Evolutionary conservation across 352 stramenopile species (phyloP).

Genomic region (Pythium myriotylum): DNA sequence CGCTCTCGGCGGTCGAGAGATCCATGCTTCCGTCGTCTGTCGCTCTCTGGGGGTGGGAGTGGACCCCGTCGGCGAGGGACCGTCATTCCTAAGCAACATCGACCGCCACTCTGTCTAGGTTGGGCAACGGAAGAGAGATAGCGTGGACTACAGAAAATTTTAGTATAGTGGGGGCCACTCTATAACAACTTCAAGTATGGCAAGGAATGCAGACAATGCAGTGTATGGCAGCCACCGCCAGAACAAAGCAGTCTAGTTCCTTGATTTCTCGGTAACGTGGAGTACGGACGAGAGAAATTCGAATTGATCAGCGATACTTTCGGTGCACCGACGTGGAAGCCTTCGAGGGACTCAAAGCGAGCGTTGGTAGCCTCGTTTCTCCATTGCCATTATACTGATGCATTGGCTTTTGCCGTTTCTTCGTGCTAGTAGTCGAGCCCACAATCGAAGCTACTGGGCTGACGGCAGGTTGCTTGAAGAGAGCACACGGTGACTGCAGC

Average conservation of each 20-base stretch:
- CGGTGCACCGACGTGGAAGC: background rate
- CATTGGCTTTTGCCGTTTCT: conserved; percentile 26
- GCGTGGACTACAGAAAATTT: background rate
- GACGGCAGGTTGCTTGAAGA: conserved; percentile 1
- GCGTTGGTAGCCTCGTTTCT: conserved; percentile 1
- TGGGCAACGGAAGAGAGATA: background rate
- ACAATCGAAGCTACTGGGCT: background rate
- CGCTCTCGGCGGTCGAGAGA: conserved; percentile 62
- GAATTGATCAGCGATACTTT: no score
- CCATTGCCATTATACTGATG: background rate
- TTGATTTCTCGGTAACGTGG: no score
- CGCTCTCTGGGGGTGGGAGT: background rate
- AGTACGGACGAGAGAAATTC: no score
- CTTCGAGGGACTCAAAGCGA: conserved; percentile 1
- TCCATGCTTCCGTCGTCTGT: conserved; percentile 45
- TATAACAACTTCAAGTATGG: no score
- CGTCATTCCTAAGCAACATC: conserved; percentile 5
- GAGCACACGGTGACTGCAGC: conserved; percentile 23
- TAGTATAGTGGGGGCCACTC: background rate
- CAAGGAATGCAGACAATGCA: no score
- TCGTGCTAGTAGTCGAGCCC: background rate
- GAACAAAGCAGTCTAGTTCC: no score
- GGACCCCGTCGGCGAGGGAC: background rate
- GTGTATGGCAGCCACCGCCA: no score
- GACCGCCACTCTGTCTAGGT: background rate